Percentiles rank a stretch among this genome's conserved stretches.
These are phyloP conservation scores for Gossypium mustelinum DNA, from an alignment of 345 rosid species.

Conservation along the genomic window DNA sequence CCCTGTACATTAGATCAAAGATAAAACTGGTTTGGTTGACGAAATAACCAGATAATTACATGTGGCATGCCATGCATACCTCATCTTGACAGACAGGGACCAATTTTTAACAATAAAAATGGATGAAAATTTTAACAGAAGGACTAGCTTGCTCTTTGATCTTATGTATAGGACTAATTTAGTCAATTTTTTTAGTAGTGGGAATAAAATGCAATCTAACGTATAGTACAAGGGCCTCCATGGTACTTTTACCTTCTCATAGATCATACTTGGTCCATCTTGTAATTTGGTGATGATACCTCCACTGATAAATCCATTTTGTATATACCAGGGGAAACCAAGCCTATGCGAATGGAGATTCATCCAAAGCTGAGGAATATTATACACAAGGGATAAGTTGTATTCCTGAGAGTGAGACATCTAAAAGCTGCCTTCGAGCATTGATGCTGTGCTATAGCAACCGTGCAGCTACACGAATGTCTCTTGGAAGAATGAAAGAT, in stretches of 20 bases:
- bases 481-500: constrained; percentile 85
- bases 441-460: constrained; percentile 93
- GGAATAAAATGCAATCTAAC: too few relatives aligned
- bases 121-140: too few relatives aligned
- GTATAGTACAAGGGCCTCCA: too few relatives aligned
- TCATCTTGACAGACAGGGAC: too few relatives aligned
- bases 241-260: not conserved
- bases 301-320: constrained; percentile 16
- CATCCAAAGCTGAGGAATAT: constrained; percentile 74
- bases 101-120: too few relatives aligned
- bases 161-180: too few relatives aligned
- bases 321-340: constrained; percentile 78
- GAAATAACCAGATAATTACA: too few relatives aligned
- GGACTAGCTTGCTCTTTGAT: too few relatives aligned
- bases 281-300: constrained; percentile 11
- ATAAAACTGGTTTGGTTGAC: too few relatives aligned
- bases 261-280: constrained; percentile 7
- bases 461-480: constrained; percentile 87
- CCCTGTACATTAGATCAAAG: too few relatives aligned
- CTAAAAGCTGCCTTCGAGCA: constrained; percentile 79
- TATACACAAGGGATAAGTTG: constrained; percentile 78
- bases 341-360: constrained; percentile 68
- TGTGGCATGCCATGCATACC: too few relatives aligned
- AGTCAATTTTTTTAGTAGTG: too few relatives aligned
- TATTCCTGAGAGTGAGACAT: constrained; percentile 57